phyloP scores from a whole-genome alignment of 1,284 basidiomycete genomes.

The Apiotrichum sp. region DNA sequence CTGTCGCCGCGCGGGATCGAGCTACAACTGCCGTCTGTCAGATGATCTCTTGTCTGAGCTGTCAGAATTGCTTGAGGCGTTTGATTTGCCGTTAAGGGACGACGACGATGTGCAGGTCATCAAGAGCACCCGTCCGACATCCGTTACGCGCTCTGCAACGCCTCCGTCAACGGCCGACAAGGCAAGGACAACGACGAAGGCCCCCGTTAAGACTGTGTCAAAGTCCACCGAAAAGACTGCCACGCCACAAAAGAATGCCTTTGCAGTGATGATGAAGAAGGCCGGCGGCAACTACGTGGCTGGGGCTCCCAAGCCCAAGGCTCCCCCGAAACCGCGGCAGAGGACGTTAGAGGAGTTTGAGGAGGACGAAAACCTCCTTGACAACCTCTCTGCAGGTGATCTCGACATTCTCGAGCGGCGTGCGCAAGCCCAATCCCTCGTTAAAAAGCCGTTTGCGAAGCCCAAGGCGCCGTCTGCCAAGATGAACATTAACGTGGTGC shows the following conservation, averaged over 20 bases:
- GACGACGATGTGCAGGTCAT: constrained; percentile 42
- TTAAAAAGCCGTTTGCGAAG: not conserved
- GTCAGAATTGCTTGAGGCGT: constrained; percentile 39
- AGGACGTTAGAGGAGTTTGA: constrained; percentile 31
- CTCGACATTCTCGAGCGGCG: constrained; percentile 40
- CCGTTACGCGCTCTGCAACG: too few relatives aligned
- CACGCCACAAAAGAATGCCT: constrained; percentile 31
- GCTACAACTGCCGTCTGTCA: constrained; percentile 41
- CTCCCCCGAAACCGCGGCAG: constrained; percentile 11
- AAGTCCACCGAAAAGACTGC: not conserved
- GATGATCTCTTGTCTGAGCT: constrained; percentile 45
- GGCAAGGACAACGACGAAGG: not conserved
- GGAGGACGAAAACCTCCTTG: constrained; percentile 16
- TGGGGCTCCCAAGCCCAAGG: not conserved
- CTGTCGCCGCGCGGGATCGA: constrained; percentile 33
- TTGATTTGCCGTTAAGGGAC: constrained; percentile 28
- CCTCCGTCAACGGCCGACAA: not conserved
- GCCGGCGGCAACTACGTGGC: constrained; percentile 22
- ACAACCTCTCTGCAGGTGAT: constrained; percentile 12
- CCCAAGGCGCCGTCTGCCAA: constrained; percentile 16
- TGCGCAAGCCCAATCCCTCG: constrained; percentile 20
- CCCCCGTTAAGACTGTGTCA: constrained; percentile 5
- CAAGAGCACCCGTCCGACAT: constrained; percentile 1
- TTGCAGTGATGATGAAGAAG: constrained; percentile 43
- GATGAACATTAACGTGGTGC: constrained; percentile 36